Conservation (phyloP, 1,139 yeast species). For the Zygosaccharomyces sapae region DNA sequence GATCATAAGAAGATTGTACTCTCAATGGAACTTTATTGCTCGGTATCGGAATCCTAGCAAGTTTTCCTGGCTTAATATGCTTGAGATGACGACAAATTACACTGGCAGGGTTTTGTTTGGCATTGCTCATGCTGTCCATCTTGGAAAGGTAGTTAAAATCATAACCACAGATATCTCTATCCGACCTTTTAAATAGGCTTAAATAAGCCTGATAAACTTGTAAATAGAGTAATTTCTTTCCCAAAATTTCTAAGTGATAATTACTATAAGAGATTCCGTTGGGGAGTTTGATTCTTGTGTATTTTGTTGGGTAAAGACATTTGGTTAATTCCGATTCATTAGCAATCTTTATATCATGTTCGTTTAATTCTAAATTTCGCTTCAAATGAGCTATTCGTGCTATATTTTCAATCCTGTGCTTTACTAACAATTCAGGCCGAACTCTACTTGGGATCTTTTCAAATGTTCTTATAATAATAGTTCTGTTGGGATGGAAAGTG, state of each 20-base stretch:
- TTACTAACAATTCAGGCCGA: conserved; percentile 3
- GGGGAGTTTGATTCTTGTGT: conserved; percentile 11
- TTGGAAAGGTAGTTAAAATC: conserved; percentile 18
- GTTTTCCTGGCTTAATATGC: conserved; percentile 7
- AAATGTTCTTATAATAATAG: not conserved
- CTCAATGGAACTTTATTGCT: conserved; percentile 15
- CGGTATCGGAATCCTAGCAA: conserved; percentile 22
- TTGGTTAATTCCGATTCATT: conserved; percentile 15
- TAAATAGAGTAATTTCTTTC: conserved; percentile 11
- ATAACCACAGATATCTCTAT: conserved; percentile 14
- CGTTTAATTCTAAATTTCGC: conserved; percentile 8
- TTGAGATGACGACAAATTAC: conserved; percentile 13
- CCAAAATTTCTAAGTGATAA: conserved; percentile 15
- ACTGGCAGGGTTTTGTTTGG: conserved; percentile 10
- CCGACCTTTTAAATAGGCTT: conserved; percentile 14
- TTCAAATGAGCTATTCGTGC: conserved; percentile 9
- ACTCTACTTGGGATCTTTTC: conserved; percentile 2
- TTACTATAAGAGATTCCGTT: conserved; percentile 11
- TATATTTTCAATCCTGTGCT: conserved; percentile 9
- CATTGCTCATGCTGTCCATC: conserved; percentile 15
- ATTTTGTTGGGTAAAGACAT: conserved; percentile 20
- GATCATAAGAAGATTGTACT: conserved; percentile 17
- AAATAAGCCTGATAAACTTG: conserved; percentile 11
- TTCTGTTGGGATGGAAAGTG: not conserved
- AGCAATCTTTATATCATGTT: conserved; percentile 12